A percentile compares a stretch with the other conserved stretches of the same genome.
Evolutionary conservation across 2,329 filamentous ascomycete genomes (phyloP).

Genomic region (Onygena corvina): DNA sequence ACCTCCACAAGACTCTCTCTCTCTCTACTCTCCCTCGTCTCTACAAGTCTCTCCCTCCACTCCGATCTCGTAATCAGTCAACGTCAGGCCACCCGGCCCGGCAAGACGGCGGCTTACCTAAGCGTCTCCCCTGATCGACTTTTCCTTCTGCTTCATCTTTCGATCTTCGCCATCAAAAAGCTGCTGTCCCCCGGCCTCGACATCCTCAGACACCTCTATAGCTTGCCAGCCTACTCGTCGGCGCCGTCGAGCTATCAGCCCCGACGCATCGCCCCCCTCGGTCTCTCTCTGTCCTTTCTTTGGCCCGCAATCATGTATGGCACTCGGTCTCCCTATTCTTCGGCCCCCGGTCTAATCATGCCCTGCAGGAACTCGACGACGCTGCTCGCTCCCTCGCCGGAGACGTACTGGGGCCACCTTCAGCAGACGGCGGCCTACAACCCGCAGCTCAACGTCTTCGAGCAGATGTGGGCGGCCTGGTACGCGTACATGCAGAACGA

Average conservation of each 20-base stretch:
- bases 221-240: neutral
- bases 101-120: neutral
- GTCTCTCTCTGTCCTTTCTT: neutral
- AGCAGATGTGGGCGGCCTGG: conserved; percentile 90
- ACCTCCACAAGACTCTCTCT: no score
- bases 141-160: neutral
- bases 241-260: neutral
- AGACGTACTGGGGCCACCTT: conserved; percentile 55
- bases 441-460: conserved; percentile 71
- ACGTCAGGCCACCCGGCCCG: neutral
- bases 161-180: no score
- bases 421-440: conserved; percentile 59
- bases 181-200: no score
- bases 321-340: neutral
- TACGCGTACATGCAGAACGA: conserved; percentile 98
- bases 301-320: neutral
- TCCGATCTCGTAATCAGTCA: neutral
- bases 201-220: neutral
- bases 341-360: conserved; percentile 5
- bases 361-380: conserved; percentile 37
- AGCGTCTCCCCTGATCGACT: neutral
- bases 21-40: neutral
- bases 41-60: neutral
- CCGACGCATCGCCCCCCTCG: neutral
- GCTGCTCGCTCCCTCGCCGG: conserved; percentile 26